Base-by-base conservation (phyloP, 78 protist species). In the Isochrysis galbana region DNA sequence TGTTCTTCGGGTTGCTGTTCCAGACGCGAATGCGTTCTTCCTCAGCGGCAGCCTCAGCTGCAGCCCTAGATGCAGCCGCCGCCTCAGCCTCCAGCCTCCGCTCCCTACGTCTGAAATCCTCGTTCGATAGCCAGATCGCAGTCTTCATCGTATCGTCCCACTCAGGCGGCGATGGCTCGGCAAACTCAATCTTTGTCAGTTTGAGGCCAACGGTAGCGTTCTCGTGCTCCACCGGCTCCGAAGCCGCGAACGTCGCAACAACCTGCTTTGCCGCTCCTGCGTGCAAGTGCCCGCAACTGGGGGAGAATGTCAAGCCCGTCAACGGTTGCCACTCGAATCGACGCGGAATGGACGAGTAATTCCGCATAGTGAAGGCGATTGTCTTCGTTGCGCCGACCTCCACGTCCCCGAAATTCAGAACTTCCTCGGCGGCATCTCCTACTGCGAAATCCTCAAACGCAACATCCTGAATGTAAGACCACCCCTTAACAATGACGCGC, bases 401-500 rank as follows among this genome's bases (percentile, higher is more conserved):
- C 5, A 34, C 34, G 69, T 93, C 94, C 38, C 95, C 96, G 38
- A 95, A 77, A 39, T 10, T 5, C 38, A 97, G 91, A 80, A 0
- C 54, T 74, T 95, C 94, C 19, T 19, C 67, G 48, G 32, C 95
- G 7, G 70, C 2, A 44, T 14, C 67, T 21, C 82, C 94, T n/a
- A n/a, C n/a, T 5, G 94, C 78, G 48, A 94, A 44, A 45, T 42
- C 84, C 36, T 94, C 97, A 70, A 94, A 74, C 41, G 93, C 36
- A 19, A 95, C 87, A 34, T 70, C 92, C 34, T 93, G 88, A 80
- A 0, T 38, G 87, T 69, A 94, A 32, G 94, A 89, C 23, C 84
- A 94, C 36, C 94, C 98, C 42, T 2, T 0, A 45, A 96, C 70
- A 46, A 0, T 4, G 51, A 97, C 48, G 74, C 1, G 17, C 23